Conservation (phyloP, 352 stramenopile species). For the Phytophthora sojae region DNA sequence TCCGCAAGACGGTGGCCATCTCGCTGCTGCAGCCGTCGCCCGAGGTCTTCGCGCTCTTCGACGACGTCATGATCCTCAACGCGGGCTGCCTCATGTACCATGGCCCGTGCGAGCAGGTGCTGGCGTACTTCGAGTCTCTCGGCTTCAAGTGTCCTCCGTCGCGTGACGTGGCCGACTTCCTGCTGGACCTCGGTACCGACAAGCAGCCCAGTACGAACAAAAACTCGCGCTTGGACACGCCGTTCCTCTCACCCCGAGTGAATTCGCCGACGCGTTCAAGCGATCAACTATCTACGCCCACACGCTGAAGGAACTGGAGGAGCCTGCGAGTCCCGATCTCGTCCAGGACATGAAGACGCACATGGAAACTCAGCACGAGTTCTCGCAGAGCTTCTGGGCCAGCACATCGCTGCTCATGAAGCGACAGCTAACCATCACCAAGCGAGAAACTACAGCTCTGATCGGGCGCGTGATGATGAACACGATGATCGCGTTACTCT, state of each 20-base stretch:
- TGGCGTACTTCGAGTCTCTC: slow-evolving; percentile 20
- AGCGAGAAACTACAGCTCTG: slow-evolving; percentile 32
- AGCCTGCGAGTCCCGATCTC: slow-evolving; percentile 2
- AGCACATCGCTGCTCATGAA: slow-evolving; percentile 31
- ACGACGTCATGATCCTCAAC: slow-evolving; percentile 69
- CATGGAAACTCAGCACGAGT: slow-evolving; percentile 27
- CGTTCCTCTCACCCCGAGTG: slow-evolving; percentile 20
- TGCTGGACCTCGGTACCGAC: slow-evolving; percentile 67
- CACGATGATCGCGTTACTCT: slow-evolving; percentile 37
- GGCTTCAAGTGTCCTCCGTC: slow-evolving; percentile 39
- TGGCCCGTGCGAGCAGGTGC: slow-evolving; percentile 19
- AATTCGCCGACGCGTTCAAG: slow-evolving; percentile 59
- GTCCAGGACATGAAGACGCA: slow-evolving; percentile 21
- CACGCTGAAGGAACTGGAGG: slow-evolving; percentile 1
- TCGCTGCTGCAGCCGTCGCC: slow-evolving; percentile 59
- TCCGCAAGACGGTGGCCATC: slow-evolving; percentile 59
- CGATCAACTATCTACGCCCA: slow-evolving; percentile 14
- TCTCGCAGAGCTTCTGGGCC: slow-evolving; percentile 25
- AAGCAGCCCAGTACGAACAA: slow-evolving; percentile 41
- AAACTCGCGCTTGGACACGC: not conserved
- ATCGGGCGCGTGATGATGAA: slow-evolving; percentile 33
- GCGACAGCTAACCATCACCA: slow-evolving; percentile 32
- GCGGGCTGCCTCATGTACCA: slow-evolving; percentile 84
- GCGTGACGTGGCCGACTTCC: slow-evolving; percentile 92
- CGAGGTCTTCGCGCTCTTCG: slow-evolving; percentile 54